These are phyloP conservation scores for Phytophthora sp. DNA, from an alignment of 352 stramenopile species.

Conservation along the genomic window DNA sequence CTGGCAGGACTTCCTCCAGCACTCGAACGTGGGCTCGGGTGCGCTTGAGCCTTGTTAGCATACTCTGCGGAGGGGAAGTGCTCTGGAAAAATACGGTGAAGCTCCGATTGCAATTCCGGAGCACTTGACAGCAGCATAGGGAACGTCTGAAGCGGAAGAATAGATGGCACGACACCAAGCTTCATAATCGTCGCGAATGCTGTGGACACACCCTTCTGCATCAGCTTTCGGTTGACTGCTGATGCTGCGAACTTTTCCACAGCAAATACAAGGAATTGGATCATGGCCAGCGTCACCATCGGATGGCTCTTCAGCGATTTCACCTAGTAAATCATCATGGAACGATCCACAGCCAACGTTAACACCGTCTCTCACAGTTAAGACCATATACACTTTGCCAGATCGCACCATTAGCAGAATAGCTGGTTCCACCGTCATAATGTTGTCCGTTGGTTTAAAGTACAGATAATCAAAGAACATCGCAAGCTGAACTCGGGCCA, in stretches of 20 bases:
- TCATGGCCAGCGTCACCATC: slow-evolving; percentile 83
- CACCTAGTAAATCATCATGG: slow-evolving; percentile 40
- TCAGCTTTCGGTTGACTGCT: slow-evolving; percentile 70
- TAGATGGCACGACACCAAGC: slow-evolving; percentile 72
- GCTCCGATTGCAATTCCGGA: slow-evolving; percentile 69
- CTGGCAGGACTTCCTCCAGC: slow-evolving; percentile 50
- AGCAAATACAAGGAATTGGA: slow-evolving; percentile 86
- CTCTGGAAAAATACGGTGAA: slow-evolving; percentile 85
- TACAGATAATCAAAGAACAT: slow-evolving; percentile 92
- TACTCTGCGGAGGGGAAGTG: slow-evolving; percentile 75
- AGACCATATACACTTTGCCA: background rate
- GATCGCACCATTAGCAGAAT: slow-evolving; percentile 81
- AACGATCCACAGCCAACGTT: slow-evolving; percentile 5
- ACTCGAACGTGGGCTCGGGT: slow-evolving; percentile 41
- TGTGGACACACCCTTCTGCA: slow-evolving; percentile 86
- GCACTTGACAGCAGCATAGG: slow-evolving; percentile 70
- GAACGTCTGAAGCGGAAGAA: slow-evolving; percentile 79
- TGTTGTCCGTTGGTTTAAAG: slow-evolving; percentile 80
- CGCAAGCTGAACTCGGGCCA: slow-evolving; percentile 78
- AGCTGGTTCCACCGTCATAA: slow-evolving; percentile 84
- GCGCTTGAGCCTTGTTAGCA: slow-evolving; percentile 35
- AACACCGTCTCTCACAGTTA: background rate
- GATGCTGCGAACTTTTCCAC: slow-evolving; percentile 88
- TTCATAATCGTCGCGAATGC: slow-evolving; percentile 79
- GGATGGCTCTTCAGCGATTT: slow-evolving; percentile 89